Evolutionary conservation across 1,139 yeast species (phyloP).

Genomic region (Hansenula sp.): DNA sequence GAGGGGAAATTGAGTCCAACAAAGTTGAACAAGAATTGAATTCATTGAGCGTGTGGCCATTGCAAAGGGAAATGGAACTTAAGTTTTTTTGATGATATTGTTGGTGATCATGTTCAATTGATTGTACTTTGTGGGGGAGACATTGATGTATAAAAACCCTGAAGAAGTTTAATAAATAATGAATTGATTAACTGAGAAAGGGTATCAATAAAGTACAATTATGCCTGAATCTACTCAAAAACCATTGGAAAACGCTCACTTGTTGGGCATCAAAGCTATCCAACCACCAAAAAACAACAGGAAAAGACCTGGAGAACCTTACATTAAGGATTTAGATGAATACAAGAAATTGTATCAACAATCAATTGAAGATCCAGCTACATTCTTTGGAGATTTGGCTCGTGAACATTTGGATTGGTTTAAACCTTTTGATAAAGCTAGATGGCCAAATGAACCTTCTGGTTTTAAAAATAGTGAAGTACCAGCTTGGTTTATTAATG

Average conservation of each 20-base stretch:
- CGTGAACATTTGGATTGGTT: constrained; percentile 56
- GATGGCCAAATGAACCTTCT: constrained; percentile 44
- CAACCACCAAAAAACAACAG: constrained; percentile 24
- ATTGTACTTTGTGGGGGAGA: not conserved
- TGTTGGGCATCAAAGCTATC: constrained; percentile 21
- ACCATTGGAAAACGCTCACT: constrained; percentile 23
- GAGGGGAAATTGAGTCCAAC: not conserved
- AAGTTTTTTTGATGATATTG: no score
- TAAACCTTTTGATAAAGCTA: constrained; percentile 53
- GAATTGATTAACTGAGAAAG: not conserved
- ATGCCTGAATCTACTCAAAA: constrained; percentile 19
- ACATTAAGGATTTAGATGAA: constrained; percentile 40
- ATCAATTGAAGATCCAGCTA: constrained; percentile 62
- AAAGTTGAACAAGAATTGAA: no score
- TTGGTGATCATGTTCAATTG: no score
- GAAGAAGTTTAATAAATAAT: not conserved
- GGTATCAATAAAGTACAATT: no score
- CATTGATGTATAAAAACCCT: not conserved
- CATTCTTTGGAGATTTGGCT: constrained; percentile 64
- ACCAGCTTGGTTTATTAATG: constrained; percentile 76
- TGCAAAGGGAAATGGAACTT: no score
- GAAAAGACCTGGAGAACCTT: constrained; percentile 25
- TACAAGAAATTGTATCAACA: constrained; percentile 58
- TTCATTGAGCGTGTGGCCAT: no score
- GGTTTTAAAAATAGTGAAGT: constrained; percentile 63